Percentiles rank a stretch among this genome's conserved stretches.
These are phyloP conservation scores for Hemisphaericaspora nanyangensis DNA, from an alignment of 805 yeast species.

Conservation along the genomic window DNA sequence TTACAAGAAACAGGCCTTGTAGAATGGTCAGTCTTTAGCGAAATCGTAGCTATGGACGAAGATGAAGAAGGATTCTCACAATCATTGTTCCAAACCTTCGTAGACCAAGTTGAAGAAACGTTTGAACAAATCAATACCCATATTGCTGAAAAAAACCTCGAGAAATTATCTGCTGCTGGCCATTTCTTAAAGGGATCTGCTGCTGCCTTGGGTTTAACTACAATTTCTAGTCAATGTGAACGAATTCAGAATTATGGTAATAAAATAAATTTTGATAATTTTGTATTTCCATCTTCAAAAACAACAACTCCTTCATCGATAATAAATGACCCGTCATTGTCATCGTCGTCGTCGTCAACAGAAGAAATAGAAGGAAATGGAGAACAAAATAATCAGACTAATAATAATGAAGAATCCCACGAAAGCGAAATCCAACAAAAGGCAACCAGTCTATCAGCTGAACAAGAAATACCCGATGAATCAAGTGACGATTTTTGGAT, in stretches of 20 bases:
- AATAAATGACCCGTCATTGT: too few species aligned
- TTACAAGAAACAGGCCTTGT: constrained; percentile 60
- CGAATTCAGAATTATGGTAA: constrained; percentile 88
- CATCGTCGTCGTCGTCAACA: too few species aligned
- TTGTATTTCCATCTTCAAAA: constrained; percentile 17
- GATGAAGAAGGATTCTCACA: constrained; percentile 90
- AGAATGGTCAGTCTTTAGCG: constrained; percentile 86
- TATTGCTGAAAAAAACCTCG: constrained; percentile 46
- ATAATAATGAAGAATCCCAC: too few species aligned
- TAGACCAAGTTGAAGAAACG: constrained; percentile 83
- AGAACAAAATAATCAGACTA: not conserved
- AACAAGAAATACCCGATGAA: constrained; percentile 8
- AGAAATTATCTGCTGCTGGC: constrained; percentile 69
- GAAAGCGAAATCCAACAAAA: too few species aligned
- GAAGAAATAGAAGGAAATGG: not conserved
- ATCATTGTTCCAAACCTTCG: constrained; percentile 74
- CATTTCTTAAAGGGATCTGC: constrained; percentile 95
- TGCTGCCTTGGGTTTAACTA: constrained; percentile 83
- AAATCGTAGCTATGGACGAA: constrained; percentile 91
- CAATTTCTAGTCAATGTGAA: constrained; percentile 85
- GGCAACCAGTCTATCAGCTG: too few species aligned
- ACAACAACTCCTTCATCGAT: not conserved
- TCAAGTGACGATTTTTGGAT: constrained; percentile 37
- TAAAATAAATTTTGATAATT: constrained; percentile 38
- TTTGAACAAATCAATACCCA: constrained; percentile 65